Base-by-base conservation (phyloP, 208 protist genomes). In the Leishmania tarentolae region DNA sequence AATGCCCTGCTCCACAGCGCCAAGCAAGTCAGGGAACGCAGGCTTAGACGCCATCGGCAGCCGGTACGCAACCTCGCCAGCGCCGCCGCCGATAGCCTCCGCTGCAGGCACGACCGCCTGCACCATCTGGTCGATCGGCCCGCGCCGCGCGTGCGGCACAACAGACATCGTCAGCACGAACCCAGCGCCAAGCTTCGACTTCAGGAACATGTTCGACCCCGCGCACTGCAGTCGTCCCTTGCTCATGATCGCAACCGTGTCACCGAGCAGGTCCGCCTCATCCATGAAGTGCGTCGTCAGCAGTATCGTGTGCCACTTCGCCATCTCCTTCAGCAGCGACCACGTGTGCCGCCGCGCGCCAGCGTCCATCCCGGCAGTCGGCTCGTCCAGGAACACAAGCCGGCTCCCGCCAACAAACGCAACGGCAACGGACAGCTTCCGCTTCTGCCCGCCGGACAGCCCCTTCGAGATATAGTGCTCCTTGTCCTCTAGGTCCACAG, bases 231-330 rank as follows among this genome's bases (percentile, higher is more conserved):
- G 76, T 0, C 80, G 53, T 17, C 93, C 93, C 63, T 88, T 63
- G 66, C 87, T 90, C 90, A 99, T 96, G 75, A 99, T 99, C 3
- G 93, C 97, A 70, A 99, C 97, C 37, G 90, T 88, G 84, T 99
- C 91, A 47, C 93, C 91, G 17, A 99, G 90, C 6, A 97, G 75
- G 83, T 99, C 98, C 3, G 99, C 99, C 84, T 99, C 99, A 76
- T 99, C 98, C 98, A 99, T 99, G 83, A 94, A 98, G 82, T 99
- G 98, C 17, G 96, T 97, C 40, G 82, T 92, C 57, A 94, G 79
- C 4, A 94, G 65, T 57, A 95, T 93, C 31, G 85, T 94, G 81
- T 86, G 91, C 35, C 42, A 53, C 7, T 69, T 69, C 78, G 80
- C 59, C 79, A 90, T 87, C 9, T 75, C 28, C 0, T 87, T 74